These are phyloP conservation scores for Globisporangium cystogenes DNA, from an alignment of 352 stramenopile genomes.

Conservation along the genomic window DNA sequence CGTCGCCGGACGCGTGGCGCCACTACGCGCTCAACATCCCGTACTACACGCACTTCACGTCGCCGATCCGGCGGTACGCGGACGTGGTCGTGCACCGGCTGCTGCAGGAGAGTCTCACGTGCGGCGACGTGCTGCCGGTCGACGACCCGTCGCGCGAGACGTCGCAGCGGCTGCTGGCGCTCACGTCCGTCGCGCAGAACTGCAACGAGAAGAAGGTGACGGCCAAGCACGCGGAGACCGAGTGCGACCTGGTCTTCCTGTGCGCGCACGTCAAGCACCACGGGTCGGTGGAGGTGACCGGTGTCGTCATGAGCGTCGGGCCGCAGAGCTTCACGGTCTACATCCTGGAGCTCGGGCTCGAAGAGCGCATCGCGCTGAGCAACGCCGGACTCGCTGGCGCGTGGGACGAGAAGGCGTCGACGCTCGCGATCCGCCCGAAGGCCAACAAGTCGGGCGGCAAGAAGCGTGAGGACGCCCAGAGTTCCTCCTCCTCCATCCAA, in stretches of 20 bases:
- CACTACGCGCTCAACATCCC: constrained; percentile 97
- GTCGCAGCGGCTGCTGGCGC: constrained; percentile 28
- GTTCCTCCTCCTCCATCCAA: constrained; percentile 15
- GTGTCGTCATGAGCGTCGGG: constrained; percentile 65
- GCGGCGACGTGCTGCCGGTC: constrained; percentile 6
- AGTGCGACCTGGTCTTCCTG: constrained; percentile 76
- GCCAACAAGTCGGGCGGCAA: background rate
- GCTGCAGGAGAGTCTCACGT: constrained; percentile 43
- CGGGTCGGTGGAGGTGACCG: constrained; percentile 52
- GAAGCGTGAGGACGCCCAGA: background rate
- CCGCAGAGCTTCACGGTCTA: constrained; percentile 77
- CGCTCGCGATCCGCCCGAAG: constrained; percentile 28
- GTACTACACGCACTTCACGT: constrained; percentile 99
- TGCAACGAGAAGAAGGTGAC: constrained; percentile 87
- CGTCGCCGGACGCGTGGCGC: constrained; percentile 71
- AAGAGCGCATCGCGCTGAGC: constrained; percentile 58
- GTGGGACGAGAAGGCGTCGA: constrained; percentile 46
- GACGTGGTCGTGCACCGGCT: constrained; percentile 78
- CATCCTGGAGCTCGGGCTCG: constrained; percentile 64
- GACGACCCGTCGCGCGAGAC: constrained; percentile 10
- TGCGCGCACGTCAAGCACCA: constrained; percentile 70
- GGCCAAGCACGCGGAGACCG: constrained; percentile 74
- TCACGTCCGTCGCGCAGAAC: constrained; percentile 48
- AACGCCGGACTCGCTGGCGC: constrained; percentile 30
- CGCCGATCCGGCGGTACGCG: constrained; percentile 93